These are phyloP conservation scores for Batrachochytrium dendrobatidis DNA, from an alignment of 371 early-diverging fungal genomes.

Conservation along the genomic window DNA sequence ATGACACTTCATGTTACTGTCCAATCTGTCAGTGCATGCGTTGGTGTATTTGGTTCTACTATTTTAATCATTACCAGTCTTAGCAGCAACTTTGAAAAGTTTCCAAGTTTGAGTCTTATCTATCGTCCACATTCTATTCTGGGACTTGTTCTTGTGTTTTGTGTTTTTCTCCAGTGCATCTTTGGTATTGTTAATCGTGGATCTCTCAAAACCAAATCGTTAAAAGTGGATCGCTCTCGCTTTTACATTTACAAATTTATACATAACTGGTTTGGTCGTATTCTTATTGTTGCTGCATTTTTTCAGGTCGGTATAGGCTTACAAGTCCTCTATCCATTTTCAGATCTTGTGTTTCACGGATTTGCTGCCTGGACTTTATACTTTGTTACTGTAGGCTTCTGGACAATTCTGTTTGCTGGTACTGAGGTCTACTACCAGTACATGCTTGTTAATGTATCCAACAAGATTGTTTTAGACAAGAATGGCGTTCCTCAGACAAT, in stretches of 20 bases:
- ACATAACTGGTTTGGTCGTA: conserved; percentile 16
- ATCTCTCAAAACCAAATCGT: conserved; percentile 10
- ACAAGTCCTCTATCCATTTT: conserved; percentile 20
- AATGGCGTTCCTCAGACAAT: background rate
- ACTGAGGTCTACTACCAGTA: conserved; percentile 17
- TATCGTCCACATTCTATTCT: conserved; percentile 17
- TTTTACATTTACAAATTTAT: conserved; percentile 1
- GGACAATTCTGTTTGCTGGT: conserved; percentile 20
- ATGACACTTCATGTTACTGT: conserved; percentile 18
- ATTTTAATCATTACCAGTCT: background rate
- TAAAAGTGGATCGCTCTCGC: conserved; percentile 6
- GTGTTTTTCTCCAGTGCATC: conserved; percentile 14
- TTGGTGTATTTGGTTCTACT: background rate
- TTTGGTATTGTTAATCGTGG: conserved; percentile 20
- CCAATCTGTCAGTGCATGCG: background rate
- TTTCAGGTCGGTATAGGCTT: conserved; percentile 24
- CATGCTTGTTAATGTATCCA: background rate
- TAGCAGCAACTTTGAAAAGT: conserved; percentile 2
- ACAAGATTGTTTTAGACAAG: background rate
- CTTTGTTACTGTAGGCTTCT: conserved; percentile 15
- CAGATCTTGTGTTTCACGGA: conserved; percentile 9
- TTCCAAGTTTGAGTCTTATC: background rate
- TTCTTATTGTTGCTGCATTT: conserved; percentile 13
- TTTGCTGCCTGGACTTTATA: conserved; percentile 20
- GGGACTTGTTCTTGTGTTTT: conserved; percentile 14